Percentiles rank a stretch among this genome's conserved stretches.
phyloP scores from a whole-genome alignment of 108 stramenopile genomes.

The Fistulifera pelliculosa region DNA sequence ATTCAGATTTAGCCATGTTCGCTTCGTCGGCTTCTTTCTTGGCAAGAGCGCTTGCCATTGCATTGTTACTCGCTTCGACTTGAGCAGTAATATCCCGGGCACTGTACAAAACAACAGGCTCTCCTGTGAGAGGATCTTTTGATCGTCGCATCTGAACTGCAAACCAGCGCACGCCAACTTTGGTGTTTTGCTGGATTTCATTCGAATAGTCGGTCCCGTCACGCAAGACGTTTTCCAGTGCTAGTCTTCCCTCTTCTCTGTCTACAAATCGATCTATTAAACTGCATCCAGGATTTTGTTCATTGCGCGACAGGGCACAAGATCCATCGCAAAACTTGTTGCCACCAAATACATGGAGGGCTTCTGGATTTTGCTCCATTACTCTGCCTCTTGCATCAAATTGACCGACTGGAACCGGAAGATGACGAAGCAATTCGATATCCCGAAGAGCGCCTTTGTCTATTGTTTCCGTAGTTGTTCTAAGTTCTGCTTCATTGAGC shows the following conservation, averaged over 20 bases:
- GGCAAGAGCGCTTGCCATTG: no score
- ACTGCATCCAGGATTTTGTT: background rate
- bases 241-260: no score
- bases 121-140: constrained; percentile 14
- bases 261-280: no score
- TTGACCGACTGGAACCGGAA: constrained; percentile 39
- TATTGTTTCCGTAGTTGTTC: constrained; percentile 3
- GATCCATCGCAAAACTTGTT: background rate
- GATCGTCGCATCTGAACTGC: constrained; percentile 6
- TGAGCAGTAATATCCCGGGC: constrained; percentile 13
- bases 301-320: background rate
- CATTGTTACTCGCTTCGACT: background rate
- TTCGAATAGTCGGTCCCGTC: constrained; percentile 1
- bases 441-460: constrained; percentile 23
- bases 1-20: constrained; percentile 3
- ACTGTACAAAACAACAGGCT: constrained; percentile 11
- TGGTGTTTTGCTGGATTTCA: constrained; percentile 12
- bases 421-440: constrained; percentile 36
- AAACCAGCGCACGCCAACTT: constrained; percentile 7
- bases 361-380: constrained; percentile 42
- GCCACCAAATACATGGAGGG: constrained; percentile 12
- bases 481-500: constrained; percentile 11
- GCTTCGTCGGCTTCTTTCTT: background rate
- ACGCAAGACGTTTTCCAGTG: background rate
- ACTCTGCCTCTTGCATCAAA: constrained; percentile 30